These are phyloP conservation scores for Vaccinium darrowii DNA, from an alignment of 148 eudicot genomes.

Conservation along the genomic window DNA sequence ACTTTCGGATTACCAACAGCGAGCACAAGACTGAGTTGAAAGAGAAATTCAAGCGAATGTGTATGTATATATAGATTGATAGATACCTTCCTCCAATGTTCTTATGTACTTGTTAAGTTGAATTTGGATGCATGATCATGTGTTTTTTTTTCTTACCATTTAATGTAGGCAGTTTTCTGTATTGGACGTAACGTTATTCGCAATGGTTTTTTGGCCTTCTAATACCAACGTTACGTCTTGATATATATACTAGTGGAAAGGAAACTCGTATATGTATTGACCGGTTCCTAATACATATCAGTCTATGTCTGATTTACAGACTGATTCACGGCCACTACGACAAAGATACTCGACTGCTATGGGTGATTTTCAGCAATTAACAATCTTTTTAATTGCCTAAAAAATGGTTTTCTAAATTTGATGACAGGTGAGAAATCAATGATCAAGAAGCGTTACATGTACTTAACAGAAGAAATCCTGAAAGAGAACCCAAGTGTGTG, in stretches of 20 bases:
- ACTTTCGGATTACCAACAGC: conserved; percentile 31
- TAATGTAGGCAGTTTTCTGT: neutral
- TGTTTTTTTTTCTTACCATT: neutral
- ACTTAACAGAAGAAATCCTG: conserved; percentile 8
- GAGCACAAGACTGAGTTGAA: conserved; percentile 34
- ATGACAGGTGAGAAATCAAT: conserved; percentile 11
- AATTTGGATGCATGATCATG: neutral
- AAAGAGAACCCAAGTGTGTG: conserved; percentile 6
- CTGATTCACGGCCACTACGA: no score
- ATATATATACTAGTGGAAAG: neutral
- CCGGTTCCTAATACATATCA: no score
- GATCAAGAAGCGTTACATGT: conserved; percentile 9
- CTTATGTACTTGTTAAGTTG: neutral
- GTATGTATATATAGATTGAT: conserved; percentile 10
- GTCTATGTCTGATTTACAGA: no score
- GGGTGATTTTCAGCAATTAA: no score
- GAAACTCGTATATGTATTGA: neutral
- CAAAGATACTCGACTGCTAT: no score
- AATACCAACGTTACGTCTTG: no score
- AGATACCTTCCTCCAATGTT: neutral
- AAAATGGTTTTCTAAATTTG: neutral
- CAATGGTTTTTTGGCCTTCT: neutral
- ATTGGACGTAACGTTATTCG: neutral
- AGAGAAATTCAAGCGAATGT: conserved; percentile 34
- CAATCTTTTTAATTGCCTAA: neutral